phyloP scores from a whole-genome alignment of 257 asterid genomes.

The Solanum pimpinellifolium region DNA sequence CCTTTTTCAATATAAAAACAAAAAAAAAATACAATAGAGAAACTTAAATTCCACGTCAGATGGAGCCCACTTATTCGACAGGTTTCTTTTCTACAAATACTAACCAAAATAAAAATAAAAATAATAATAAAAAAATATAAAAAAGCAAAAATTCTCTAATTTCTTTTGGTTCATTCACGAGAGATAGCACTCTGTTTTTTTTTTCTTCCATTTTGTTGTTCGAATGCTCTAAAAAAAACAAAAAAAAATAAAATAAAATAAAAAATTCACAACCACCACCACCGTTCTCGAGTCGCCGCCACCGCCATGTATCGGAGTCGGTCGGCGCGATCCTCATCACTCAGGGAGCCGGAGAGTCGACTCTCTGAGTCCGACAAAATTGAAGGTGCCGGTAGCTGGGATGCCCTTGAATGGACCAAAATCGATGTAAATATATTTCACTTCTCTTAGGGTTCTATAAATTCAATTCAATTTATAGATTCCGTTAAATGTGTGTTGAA shows the following conservation, averaged over 20 bases:
- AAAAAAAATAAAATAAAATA: too few species aligned
- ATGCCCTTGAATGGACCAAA: conserved; percentile 93
- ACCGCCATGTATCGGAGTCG: conserved; percentile 40
- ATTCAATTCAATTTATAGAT: background rate
- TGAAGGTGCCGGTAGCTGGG: conserved; percentile 86
- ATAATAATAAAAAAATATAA: background rate
- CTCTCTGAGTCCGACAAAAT: conserved; percentile 58
- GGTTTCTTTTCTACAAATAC: conserved; percentile 22
- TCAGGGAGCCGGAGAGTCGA: conserved; percentile 39
- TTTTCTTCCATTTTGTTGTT: background rate
- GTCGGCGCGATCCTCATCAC: conserved; percentile 51
- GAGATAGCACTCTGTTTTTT: background rate
- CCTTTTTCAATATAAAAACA: background rate
- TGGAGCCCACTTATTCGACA: conserved; percentile 21
- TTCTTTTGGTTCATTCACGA: background rate
- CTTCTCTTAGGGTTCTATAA: background rate
- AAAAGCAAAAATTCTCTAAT: background rate
- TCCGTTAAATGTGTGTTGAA: background rate
- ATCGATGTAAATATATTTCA: conserved; percentile 37
- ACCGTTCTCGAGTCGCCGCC: background rate
- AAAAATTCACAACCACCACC: background rate
- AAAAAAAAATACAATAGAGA: background rate
- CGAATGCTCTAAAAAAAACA: background rate
- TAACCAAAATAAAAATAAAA: background rate
- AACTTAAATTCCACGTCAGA: conserved; percentile 5